phyloP scores from a whole-genome alignment of 1,284 basidiomycete genomes.

The Apiotrichum akiyoshidainum region DNA sequence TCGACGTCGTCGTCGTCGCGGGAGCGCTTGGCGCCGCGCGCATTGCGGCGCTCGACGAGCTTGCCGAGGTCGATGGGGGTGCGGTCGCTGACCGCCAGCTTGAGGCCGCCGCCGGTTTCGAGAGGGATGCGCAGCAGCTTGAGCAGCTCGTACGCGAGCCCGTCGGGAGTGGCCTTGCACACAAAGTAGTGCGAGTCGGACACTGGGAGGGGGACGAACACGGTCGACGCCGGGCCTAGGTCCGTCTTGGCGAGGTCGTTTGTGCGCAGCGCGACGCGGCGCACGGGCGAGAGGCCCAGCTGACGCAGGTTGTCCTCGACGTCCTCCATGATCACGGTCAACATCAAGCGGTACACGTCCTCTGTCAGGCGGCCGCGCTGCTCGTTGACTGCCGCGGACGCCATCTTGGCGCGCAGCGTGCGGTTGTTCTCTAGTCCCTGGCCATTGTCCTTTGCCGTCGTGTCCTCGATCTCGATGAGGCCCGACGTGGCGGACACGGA shows the following conservation, averaged over 20 bases:
- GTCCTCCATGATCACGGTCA: conserved; percentile 41
- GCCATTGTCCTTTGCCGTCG: conserved; percentile 26
- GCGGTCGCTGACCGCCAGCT: conserved; percentile 35
- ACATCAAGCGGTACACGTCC: conserved; percentile 36
- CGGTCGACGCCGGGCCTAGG: conserved; percentile 36
- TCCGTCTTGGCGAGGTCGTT: conserved; percentile 43
- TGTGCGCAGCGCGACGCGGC: conserved; percentile 35
- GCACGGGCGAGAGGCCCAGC: conserved; percentile 36
- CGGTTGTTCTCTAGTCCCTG: conserved; percentile 21
- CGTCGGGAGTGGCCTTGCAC: conserved; percentile 29
- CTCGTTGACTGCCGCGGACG: conserved; percentile 34
- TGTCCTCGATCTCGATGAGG: conserved; percentile 42
- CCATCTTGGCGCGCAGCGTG: conserved; percentile 26
- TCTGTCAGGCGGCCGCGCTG: conserved; percentile 34
- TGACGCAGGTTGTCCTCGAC: conserved; percentile 41
- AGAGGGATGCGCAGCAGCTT: conserved; percentile 33
- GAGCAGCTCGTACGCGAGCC: conserved; percentile 41
- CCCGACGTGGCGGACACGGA: conserved; percentile 38
- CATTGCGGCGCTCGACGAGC: conserved; percentile 24
- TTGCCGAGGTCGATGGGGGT: conserved; percentile 29
- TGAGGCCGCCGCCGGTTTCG: conserved; percentile 35
- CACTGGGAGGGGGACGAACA: conserved; percentile 41
- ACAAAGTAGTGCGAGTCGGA: conserved; percentile 40
- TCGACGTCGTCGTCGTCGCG: conserved; percentile 8
- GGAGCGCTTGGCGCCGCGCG: conserved; percentile 11